These are phyloP conservation scores for Papiliotrema laurentii DNA, from an alignment of 1,284 basidiomycete species.

Conservation along the genomic window DNA sequence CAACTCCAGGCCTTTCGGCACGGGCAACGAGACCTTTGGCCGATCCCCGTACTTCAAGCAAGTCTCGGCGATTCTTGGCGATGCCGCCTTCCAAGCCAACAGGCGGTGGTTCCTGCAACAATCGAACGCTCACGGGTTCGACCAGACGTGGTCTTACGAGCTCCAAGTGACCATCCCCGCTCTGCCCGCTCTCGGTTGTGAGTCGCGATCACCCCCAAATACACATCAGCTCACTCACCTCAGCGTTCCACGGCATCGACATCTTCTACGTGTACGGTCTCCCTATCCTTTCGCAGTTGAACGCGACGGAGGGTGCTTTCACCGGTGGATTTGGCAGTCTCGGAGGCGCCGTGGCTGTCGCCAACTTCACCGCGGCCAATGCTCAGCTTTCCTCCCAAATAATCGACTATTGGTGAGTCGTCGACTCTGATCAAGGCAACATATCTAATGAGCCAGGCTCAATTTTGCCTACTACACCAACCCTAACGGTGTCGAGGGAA, in stretches of 20 bases:
- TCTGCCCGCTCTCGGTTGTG: constrained; percentile 10
- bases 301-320: background rate
- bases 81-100: constrained; percentile 31
- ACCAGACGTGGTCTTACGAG: constrained; percentile 34
- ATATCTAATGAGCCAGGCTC: constrained; percentile 19
- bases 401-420: constrained; percentile 38
- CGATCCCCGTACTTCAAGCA: constrained; percentile 24
- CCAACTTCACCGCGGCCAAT: constrained; percentile 21
- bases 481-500: constrained; percentile 18
- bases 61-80: constrained; percentile 26
- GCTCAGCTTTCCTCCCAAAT: constrained; percentile 19
- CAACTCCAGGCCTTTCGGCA: constrained; percentile 30
- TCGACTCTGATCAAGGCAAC: background rate
- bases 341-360: background rate
- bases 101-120: constrained; percentile 31
- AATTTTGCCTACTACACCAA: constrained; percentile 43
- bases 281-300: background rate
- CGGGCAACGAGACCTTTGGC: constrained; percentile 41
- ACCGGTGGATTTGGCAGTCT: too few species aligned
- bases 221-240: too few species aligned
- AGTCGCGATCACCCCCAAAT: too few species aligned
- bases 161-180: constrained; percentile 23
- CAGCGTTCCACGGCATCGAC: constrained; percentile 25
- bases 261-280: constrained; percentile 26
- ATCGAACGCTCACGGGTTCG: constrained; percentile 20